Conservation (phyloP, 2,329 filamentous ascomycete species). For the Nemania sp. region DNA sequence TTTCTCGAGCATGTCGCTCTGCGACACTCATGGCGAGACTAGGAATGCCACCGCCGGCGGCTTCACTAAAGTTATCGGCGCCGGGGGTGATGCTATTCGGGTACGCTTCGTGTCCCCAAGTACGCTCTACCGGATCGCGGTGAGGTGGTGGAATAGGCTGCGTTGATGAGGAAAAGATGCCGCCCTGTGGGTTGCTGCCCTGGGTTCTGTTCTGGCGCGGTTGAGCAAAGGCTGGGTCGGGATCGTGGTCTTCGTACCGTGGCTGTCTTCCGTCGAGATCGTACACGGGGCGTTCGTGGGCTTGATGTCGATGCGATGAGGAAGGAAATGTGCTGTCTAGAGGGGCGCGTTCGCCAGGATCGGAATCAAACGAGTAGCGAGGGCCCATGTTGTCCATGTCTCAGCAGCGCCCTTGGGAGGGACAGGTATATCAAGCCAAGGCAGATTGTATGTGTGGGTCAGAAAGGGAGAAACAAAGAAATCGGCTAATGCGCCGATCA, state of each 20-base stretch:
- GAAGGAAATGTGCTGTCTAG: slow-evolving; percentile 43
- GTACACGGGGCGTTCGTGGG: slow-evolving; percentile 13
- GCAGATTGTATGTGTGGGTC: slow-evolving; percentile 11
- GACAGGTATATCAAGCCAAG: slow-evolving; percentile 17
- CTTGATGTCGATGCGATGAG: slow-evolving; percentile 30
- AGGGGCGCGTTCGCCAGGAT: slow-evolving; percentile 48
- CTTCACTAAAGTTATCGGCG: slow-evolving; percentile 74
- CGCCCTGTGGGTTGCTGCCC: slow-evolving; percentile 45
- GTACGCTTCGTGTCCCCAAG: slow-evolving; percentile 46
- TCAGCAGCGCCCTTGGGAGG: slow-evolving; percentile 13
- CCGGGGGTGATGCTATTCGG: slow-evolving; percentile 67
- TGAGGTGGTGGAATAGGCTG: slow-evolving; percentile 50
- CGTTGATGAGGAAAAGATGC: slow-evolving; percentile 39
- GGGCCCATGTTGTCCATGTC: slow-evolving; percentile 46
- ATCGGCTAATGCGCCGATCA: slow-evolving; percentile 21
- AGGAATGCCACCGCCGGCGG: slow-evolving; percentile 73
- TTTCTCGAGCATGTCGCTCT: slow-evolving; percentile 72
- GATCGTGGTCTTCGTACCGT: slow-evolving; percentile 51
- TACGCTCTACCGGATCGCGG: slow-evolving; percentile 38
- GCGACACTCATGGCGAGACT: slow-evolving; percentile 76
- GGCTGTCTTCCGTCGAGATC: slow-evolving; percentile 20
- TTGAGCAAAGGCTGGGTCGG: slow-evolving; percentile 54
- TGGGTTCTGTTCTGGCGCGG: slow-evolving; percentile 53
- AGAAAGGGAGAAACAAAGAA: slow-evolving; percentile 29
- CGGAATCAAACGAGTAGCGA: slow-evolving; percentile 50